Percentiles rank a stretch among this genome's conserved stretches.
Conservation (phyloP, 768 basidiomycete species). For the Lentinus brumalis region DNA sequence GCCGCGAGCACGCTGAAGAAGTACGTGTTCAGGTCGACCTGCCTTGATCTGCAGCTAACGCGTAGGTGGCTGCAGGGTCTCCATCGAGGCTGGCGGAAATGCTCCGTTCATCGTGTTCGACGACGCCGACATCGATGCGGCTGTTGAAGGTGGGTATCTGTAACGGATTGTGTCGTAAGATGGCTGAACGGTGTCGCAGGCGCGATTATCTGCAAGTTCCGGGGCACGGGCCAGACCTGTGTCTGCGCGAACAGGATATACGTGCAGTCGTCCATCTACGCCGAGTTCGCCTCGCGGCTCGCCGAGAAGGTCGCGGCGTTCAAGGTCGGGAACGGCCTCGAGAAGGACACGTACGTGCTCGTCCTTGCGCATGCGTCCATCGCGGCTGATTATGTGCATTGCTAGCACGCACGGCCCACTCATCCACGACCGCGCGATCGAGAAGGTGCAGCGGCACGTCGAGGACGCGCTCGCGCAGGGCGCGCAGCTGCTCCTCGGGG, state of each 20-base stretch:
- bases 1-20: slow-evolving; percentile 82
- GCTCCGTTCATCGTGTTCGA: slow-evolving; percentile 97
- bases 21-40: slow-evolving; percentile 39
- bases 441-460: slow-evolving; percentile 86
- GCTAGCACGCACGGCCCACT: slow-evolving; percentile 90
- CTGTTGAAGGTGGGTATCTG: slow-evolving; percentile 71
- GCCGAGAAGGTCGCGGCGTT: slow-evolving; percentile 81
- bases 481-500: slow-evolving; percentile 89
- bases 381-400: background rate
- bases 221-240: slow-evolving; percentile 80
- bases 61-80: slow-evolving; percentile 41
- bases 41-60: background rate
- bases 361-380: background rate
- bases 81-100: slow-evolving; percentile 92
- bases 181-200: slow-evolving; percentile 39
- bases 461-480: slow-evolving; percentile 85
- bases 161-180: background rate
- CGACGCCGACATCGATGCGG: slow-evolving; percentile 91
- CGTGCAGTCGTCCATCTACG: slow-evolving; percentile 89
- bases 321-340: slow-evolving; percentile 88
- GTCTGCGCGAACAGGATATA: slow-evolving; percentile 91
- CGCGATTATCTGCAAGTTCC: slow-evolving; percentile 79
- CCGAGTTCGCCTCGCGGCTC: slow-evolving; percentile 87
- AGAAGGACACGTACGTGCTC: slow-evolving; percentile 64
- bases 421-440: slow-evolving; percentile 82